A percentile compares a stretch with the other conserved stretches of the same genome.
Evolutionary conservation across 2,329 filamentous ascomycete genomes (phyloP).

Genomic region (Diaporthe sp.): DNA sequence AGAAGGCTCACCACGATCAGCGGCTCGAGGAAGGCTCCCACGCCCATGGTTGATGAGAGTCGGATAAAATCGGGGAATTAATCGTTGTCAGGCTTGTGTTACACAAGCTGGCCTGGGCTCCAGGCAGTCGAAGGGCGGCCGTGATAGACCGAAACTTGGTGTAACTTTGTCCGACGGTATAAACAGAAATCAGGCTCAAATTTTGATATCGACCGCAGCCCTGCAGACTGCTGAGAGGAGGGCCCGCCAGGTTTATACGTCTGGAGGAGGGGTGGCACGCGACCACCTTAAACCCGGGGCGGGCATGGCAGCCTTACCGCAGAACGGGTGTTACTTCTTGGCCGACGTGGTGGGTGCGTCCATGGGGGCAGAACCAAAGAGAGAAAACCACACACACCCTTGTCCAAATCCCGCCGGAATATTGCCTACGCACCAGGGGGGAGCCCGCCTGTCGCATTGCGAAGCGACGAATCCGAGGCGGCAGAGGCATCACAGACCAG

Average conservation of each 20-base stretch:
- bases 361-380: neutral
- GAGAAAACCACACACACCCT: conserved; percentile 7
- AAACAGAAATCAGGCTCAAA: neutral
- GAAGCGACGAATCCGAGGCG: conserved; percentile 24
- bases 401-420: conserved; percentile 3
- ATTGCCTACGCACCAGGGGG: neutral
- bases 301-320: conserved; percentile 11
- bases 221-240: neutral
- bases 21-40: conserved; percentile 72
- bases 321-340: conserved; percentile 3
- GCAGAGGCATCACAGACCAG: conserved; percentile 18
- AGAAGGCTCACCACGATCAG: conserved; percentile 71
- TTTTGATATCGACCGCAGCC: neutral
- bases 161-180: neutral
- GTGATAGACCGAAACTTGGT: neutral
- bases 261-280: conserved; percentile 10
- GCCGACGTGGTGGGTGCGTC: conserved; percentile 4
- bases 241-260: conserved; percentile 10
- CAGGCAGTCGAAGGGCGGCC: neutral
- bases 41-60: conserved; percentile 51
- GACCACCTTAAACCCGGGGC: conserved; percentile 15
- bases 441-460: neutral
- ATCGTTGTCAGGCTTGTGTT: neutral
- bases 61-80: neutral
- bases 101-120: neutral